Evolutionary conservation across 2,329 filamentous ascomycete genomes (phyloP), one percentile per base, ranked within the genome.

Genomic region (Penicillium griseofulvum): DNA sequence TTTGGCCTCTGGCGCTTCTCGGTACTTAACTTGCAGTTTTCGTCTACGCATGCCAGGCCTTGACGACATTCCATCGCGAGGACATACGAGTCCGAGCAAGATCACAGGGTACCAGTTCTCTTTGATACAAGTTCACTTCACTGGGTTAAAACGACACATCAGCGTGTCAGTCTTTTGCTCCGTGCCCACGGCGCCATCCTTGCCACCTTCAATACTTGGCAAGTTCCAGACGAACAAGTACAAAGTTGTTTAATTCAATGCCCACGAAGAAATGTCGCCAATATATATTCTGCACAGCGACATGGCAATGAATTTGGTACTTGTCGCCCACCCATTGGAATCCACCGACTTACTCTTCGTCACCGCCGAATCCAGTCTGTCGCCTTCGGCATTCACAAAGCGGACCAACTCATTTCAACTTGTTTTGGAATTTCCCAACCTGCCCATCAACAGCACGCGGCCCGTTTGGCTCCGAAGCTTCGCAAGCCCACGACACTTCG

Each of bases 401-500:
- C 75, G 26, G 67, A 64, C 69, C 65, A 74, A 11, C 69, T 74
- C 22, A 22, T 22, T 22, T 22, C 71, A 58, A 83, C 82, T 0
- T 76, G 75, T 52, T 75, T 70, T 52, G 84, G 84, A 58, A 9
- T 77, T 58, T 0, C 81, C 78, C 68, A 12, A 80, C 82, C 66
- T 85, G 81, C 64, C 85, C 81, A 34, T 77, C 59, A 85, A 60
- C 67, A 84, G 72, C 11, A 78, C 70, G 14, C 82, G 68, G 41
- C 83, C 81, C 0, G 72, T 73, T 65, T 83, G 81, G 1, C 61
- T 74, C 6, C 81, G 82, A 3, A 82, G 65, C 41, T 72, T 76
- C 0, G 80, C 82, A 79, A 85, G 26, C 74, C 68, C 60, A 74
- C 74, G 46, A 82, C 82, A 85, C 16, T 81, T 68, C 52, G 77